A percentile compares a stretch with the other conserved stretches of the same genome.
phyloP scores from a whole-genome alignment of 805 yeast species.

The Wickerhamomyces kurtzmanii region DNA sequence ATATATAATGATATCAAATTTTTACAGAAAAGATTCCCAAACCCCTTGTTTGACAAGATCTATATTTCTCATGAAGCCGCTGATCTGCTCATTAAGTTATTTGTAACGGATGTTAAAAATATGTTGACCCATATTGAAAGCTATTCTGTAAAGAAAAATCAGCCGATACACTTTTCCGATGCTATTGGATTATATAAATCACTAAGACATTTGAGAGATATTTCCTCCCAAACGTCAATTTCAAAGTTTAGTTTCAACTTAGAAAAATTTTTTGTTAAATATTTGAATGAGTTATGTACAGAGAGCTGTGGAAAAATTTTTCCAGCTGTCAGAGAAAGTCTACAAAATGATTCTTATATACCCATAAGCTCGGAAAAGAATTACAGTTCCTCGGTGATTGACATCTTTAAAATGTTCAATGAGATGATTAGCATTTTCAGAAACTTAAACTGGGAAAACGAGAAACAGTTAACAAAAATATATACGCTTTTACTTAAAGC shows the following conservation, averaged over 20 bases:
- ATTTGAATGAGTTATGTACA: conserved; percentile 28
- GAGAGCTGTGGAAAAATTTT: conserved; percentile 34
- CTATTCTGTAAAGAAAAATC: conserved; percentile 19
- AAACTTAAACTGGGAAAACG: conserved; percentile 57
- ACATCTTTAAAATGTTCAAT: conserved; percentile 54
- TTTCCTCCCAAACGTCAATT: conserved; percentile 36
- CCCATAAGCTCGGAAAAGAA: conserved; percentile 34
- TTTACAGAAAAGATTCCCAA: conserved; percentile 50
- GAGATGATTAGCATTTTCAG: conserved; percentile 48
- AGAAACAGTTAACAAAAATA: conserved; percentile 49
- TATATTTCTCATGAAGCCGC: conserved; percentile 41
- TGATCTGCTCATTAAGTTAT: conserved; percentile 36
- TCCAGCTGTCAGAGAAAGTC: conserved; percentile 41
- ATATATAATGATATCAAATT: conserved; percentile 38
- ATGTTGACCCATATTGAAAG: conserved; percentile 40
- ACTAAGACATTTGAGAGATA: conserved; percentile 40
- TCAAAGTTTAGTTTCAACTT: conserved; percentile 38
- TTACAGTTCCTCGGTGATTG: conserved; percentile 55
- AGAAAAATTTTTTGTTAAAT: conserved; percentile 46
- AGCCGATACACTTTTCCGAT: conserved; percentile 38
- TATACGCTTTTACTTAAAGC: conserved; percentile 52
- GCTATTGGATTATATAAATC: conserved; percentile 47
- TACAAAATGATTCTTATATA: conserved; percentile 47
- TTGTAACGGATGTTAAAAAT: conserved; percentile 41
- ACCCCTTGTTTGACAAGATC: conserved; percentile 50